These are phyloP conservation scores for Fusarium ramigenum DNA, from an alignment of 2,329 filamentous ascomycete species.

Conservation along the genomic window DNA sequence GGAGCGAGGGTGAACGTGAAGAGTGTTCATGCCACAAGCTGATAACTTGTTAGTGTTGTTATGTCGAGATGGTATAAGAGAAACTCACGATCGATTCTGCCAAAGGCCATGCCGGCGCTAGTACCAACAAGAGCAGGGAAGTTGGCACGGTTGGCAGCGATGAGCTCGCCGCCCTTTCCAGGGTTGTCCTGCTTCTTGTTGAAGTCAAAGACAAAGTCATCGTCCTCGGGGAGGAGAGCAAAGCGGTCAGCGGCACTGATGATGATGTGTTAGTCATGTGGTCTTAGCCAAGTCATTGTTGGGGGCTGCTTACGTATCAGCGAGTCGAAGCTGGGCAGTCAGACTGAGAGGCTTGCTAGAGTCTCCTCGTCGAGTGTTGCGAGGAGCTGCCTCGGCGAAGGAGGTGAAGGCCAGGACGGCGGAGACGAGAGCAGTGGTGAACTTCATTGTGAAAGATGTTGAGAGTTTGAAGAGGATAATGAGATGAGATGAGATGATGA, in stretches of 20 bases:
- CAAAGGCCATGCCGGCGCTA: conserved; percentile 60
- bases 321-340: conserved; percentile 52
- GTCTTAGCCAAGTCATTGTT: background rate
- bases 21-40: conserved; percentile 66
- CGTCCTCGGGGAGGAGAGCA: conserved; percentile 53
- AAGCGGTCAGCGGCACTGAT: conserved; percentile 54
- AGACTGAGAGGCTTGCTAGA: conserved; percentile 41
- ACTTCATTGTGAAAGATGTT: conserved; percentile 48
- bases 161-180: conserved; percentile 56
- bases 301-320: conserved; percentile 48
- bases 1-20: conserved; percentile 64
- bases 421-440: conserved; percentile 45
- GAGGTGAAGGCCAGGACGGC: conserved; percentile 54
- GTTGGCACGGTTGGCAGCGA: conserved; percentile 63
- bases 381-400: conserved; percentile 42
- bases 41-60: conserved; percentile 25
- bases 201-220: conserved; percentile 62
- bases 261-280: conserved; percentile 19
- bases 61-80: background rate
- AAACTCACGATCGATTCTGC: conserved; percentile 54
- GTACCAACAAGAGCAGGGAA: conserved; percentile 66
- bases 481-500: background rate
- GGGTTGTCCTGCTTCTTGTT: conserved; percentile 41
- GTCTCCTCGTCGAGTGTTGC: conserved; percentile 22
- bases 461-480: background rate